Evolutionary conservation across 805 yeast genomes (phyloP), one percentile per base, ranked within the genome.

Genomic region (Clavispora vitiphila): DNA sequence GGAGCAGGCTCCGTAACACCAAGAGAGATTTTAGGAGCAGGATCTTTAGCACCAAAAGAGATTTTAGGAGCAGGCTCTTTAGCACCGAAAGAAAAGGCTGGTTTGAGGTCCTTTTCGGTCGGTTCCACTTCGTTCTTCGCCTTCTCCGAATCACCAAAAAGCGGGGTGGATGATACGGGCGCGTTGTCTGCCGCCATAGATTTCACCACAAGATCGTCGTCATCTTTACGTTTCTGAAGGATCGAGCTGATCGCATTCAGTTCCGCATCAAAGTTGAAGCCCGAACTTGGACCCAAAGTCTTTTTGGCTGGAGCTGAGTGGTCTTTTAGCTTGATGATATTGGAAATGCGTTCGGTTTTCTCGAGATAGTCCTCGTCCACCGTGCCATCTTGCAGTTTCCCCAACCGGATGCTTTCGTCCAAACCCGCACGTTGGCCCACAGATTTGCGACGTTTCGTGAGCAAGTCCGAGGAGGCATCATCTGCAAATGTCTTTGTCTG

Each of bases 211-310:
- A 27, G 34, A n/a, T 37, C 34, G 9, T 37, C 39, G 10, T 37
- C 39, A 8, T 27, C 44, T 4, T 48, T 46, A 21, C 59, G 41
- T 37, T 51, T 52, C 35, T 48, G 46, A 8, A 63, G 42, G 9
- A 65, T 51, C 7, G 55, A 48, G 29, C 52, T 44, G 21, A 67
- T 49, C 35, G 61, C 58, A 15, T 52, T 56, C 38, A 59, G 57
- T 35, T 62, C 62, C 15, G 65, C 58, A 4, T 58, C 54, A 41
- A 68, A 67, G 27, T 63, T 55, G 53, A 68, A 68, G 1, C 70
- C 72, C 3, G 62, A 54, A 34, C 70, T 65, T 23, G 73, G 73
- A 18, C 56, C 56, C 21, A 39, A 34, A 6, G 42, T 18, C 11
- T 35, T 31, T 21, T 44, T 37, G 3, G 34, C 39, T 18, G n/a